Evolutionary conservation across 1,284 basidiomycete genomes (phyloP).

Genomic region (Flammula alnicola): DNA sequence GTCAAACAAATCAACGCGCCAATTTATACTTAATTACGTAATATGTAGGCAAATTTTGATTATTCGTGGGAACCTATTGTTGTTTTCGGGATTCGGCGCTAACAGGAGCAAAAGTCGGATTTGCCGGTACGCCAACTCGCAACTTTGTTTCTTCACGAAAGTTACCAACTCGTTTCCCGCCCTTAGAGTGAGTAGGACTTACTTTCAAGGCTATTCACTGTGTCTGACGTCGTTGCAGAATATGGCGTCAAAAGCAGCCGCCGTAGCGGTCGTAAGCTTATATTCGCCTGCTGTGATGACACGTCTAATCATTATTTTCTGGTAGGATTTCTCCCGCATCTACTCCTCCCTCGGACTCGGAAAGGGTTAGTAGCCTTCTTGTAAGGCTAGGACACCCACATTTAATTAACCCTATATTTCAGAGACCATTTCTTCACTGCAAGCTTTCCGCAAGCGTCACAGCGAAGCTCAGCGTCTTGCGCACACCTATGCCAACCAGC

Average conservation of each 20-base stretch:
- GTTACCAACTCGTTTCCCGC: slow-evolving; percentile 28
- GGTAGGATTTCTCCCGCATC: slow-evolving; percentile 90
- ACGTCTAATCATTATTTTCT: slow-evolving; percentile 25
- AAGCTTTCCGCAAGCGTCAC: slow-evolving; percentile 97
- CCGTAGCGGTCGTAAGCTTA: slow-evolving; percentile 74
- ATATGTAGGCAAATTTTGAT: background rate
- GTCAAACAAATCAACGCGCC: slow-evolving; percentile 28
- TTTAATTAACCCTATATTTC: slow-evolving; percentile 18
- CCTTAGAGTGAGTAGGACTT: slow-evolving; percentile 31
- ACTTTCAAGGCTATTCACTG: slow-evolving; percentile 7
- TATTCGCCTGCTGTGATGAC: slow-evolving; percentile 10
- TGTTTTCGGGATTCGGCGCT: slow-evolving; percentile 30
- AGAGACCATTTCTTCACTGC: slow-evolving; percentile 90
- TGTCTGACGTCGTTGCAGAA: slow-evolving; percentile 21
- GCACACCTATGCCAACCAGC: slow-evolving; percentile 71
- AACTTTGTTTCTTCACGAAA: slow-evolving; percentile 22
- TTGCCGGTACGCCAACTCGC: slow-evolving; percentile 35
- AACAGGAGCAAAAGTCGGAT: slow-evolving; percentile 36
- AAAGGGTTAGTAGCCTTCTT: slow-evolving; percentile 65
- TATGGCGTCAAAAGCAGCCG: slow-evolving; percentile 85
- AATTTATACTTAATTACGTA: slow-evolving; percentile 2
- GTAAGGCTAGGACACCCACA: background rate
- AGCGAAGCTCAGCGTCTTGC: slow-evolving; percentile 85
- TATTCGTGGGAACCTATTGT: slow-evolving; percentile 9
- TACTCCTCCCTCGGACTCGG: slow-evolving; percentile 90